A percentile compares a stretch with the other conserved stretches of the same genome.
phyloP scores from a whole-genome alignment of 2,329 filamentous ascomycete genomes.

The Penicillium glabrum region DNA sequence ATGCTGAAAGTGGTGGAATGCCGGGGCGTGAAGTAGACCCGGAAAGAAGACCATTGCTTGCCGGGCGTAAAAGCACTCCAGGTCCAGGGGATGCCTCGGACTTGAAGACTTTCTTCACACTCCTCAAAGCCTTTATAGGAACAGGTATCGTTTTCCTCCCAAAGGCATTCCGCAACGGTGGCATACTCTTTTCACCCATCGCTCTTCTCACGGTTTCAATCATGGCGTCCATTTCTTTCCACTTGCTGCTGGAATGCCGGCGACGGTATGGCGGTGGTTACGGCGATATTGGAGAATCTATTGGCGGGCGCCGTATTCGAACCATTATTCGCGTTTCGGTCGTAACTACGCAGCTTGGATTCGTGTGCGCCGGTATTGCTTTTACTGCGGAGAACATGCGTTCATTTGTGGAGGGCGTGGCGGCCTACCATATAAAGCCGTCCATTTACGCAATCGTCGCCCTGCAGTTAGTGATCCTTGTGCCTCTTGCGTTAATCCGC shows the following conservation, averaged over 20 bases:
- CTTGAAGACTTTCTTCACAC: neutral
- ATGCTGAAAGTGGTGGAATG: neutral
- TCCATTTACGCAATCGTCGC: neutral
- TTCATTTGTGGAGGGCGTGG: neutral
- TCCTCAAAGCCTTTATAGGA: neutral
- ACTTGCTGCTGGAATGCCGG: neutral
- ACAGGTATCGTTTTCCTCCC: neutral
- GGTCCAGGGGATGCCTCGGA: neutral
- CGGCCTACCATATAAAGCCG: neutral
- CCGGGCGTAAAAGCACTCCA: neutral
- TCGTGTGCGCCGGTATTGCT: neutral
- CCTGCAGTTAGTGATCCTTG: neutral
- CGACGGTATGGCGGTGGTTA: neutral
- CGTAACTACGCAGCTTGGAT: neutral
- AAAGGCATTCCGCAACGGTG: neutral
- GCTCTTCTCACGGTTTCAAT: neutral
- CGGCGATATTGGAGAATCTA: neutral
- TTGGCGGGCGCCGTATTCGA: neutral
- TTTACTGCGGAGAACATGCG: neutral
- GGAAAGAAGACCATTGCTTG: neutral
- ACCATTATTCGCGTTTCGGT: neutral
- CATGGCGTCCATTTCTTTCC: neutral
- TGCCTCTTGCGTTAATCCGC: neutral
- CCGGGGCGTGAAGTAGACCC: neutral
- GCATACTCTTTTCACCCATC: neutral